phyloP scores from a whole-genome alignment of 2,329 filamentous ascomycete genomes.

The Chaetothyriales sp. region DNA sequence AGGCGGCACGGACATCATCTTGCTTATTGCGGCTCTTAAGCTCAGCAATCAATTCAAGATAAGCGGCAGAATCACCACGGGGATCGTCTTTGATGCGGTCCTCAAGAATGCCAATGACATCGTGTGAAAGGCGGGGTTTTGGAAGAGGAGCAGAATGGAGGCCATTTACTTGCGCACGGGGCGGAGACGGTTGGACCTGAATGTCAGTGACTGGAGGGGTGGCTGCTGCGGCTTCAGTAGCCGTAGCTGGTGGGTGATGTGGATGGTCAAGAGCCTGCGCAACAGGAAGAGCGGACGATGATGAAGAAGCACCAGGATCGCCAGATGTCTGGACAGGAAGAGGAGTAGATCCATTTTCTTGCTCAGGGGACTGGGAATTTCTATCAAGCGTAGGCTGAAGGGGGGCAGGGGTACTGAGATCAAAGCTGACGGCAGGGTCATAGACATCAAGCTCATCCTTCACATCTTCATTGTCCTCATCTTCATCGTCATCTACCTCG shows the following conservation, averaged over 20 bases:
- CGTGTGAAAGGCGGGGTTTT: conserved; percentile 48
- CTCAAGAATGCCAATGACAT: conserved; percentile 67
- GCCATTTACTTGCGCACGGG: conserved; percentile 15
- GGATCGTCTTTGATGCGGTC: conserved; percentile 85
- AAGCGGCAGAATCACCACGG: conserved; percentile 80
- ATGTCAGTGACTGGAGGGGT: conserved; percentile 25
- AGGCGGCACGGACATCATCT: conserved; percentile 64
- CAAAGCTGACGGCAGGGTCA: conserved; percentile 14
- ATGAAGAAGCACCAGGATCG: conserved; percentile 32
- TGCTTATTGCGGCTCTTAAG: conserved; percentile 67
- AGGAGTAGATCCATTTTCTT: conserved; percentile 31
- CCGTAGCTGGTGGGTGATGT: background rate
- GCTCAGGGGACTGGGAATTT: conserved; percentile 45
- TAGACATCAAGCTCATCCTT: conserved; percentile 19
- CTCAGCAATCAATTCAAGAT: conserved; percentile 74
- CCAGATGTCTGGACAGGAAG: conserved; percentile 33
- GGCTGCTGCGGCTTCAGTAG: conserved; percentile 23
- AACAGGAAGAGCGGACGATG: conserved; percentile 21
- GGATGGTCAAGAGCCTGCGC: conserved; percentile 28
- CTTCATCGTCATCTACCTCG: conserved; percentile 48
- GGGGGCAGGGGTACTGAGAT: conserved; percentile 14
- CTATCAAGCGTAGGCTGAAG: conserved; percentile 16
- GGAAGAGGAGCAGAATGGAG: conserved; percentile 20
- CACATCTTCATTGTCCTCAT: conserved; percentile 23
- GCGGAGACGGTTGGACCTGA: conserved; percentile 13